phyloP scores from a whole-genome alignment of 179 eudicot species.

The Patellifolia procumbens region DNA sequence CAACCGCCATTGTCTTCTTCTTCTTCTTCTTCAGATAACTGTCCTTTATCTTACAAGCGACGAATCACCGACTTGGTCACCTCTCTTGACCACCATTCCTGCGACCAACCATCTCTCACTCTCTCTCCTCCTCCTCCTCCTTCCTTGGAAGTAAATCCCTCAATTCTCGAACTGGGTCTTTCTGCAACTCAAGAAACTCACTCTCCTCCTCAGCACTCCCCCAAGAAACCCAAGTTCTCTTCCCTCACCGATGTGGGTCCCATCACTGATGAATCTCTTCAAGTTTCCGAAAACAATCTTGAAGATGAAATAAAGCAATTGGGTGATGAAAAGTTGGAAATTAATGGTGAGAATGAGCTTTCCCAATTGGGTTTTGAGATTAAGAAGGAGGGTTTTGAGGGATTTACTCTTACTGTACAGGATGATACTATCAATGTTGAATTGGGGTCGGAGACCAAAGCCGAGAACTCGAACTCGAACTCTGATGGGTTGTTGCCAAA shows the following conservation, averaged over 20 bases:
- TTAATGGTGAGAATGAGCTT: not conserved
- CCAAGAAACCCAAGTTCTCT: slow-evolving; percentile 13
- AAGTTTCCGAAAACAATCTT: not conserved
- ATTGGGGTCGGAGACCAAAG: slow-evolving; percentile 1
- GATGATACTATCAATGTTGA: too few species aligned
- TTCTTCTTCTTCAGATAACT: too few species aligned
- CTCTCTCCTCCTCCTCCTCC: not conserved
- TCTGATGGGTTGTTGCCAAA: not conserved
- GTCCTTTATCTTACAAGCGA: too few species aligned
- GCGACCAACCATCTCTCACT: too few species aligned
- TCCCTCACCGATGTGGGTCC: not conserved
- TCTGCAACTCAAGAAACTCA: not conserved
- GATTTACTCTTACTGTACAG: too few species aligned
- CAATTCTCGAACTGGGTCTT: not conserved
- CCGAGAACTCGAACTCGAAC: not conserved
- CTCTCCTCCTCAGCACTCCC: not conserved
- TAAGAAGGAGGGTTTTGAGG: not conserved
- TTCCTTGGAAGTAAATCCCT: not conserved
- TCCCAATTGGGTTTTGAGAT: not conserved
- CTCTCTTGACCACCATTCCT: too few species aligned
- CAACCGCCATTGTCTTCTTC: slow-evolving; percentile 8
- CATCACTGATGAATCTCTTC: not conserved
- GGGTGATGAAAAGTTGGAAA: not conserved
- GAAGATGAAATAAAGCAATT: not conserved
- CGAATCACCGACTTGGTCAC: too few species aligned